These are phyloP conservation scores for Phaeoacremonium minimum DNA, from an alignment of 2,329 filamentous ascomycete genomes.

Conservation along the genomic window DNA sequence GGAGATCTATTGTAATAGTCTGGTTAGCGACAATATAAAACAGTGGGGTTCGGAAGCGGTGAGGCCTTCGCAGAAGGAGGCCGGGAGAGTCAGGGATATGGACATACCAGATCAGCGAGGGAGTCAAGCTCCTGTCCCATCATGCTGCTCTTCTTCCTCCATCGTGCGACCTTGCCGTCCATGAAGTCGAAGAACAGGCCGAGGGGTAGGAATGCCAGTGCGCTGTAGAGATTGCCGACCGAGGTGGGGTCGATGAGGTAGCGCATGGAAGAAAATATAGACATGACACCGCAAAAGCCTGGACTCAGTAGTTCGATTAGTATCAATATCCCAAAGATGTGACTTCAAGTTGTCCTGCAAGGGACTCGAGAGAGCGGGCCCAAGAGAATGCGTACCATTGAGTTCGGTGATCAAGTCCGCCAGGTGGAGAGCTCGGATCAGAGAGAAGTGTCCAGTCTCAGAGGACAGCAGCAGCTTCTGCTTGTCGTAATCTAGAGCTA, in stretches of 20 bases:
- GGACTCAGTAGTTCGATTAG: too few species aligned
- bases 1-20: constrained; percentile 63
- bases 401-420: constrained; percentile 81
- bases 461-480: constrained; percentile 69
- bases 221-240: constrained; percentile 70
- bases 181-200: constrained; percentile 97
- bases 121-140: constrained; percentile 99
- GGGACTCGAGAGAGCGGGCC: neutral
- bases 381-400: constrained; percentile 63
- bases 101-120: constrained; percentile 80
- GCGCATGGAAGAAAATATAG: constrained; percentile 88
- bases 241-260: constrained; percentile 72
- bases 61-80: neutral
- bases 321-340: too few species aligned
- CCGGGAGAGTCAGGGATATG: constrained; percentile 1
- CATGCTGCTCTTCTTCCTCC: constrained; percentile 93
- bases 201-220: constrained; percentile 83
- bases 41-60: neutral
- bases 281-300: constrained; percentile 90
- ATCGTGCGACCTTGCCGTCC: constrained; percentile 93
- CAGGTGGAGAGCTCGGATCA: constrained; percentile 67
- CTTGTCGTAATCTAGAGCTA: constrained; percentile 60
- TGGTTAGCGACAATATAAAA: neutral
- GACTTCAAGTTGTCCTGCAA: too few species aligned
- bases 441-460: constrained; percentile 69